Conservation (phyloP, 129 eudicot species). For the Apium graveolens region DNA sequence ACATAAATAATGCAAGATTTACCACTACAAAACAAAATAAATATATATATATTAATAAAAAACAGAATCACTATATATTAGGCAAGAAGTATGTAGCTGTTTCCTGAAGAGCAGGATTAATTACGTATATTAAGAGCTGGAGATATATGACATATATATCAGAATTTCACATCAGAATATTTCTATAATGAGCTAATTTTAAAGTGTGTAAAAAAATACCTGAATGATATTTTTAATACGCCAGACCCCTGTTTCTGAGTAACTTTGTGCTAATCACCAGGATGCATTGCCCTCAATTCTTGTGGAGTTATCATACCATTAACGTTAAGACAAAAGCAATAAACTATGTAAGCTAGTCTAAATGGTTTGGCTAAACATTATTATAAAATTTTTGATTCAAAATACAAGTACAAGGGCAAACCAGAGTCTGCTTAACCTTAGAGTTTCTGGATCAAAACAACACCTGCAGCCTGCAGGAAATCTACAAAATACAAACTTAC, state of each 20-base stretch:
- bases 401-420: not conserved
- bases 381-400: not conserved
- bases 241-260: slow-evolving; percentile 7
- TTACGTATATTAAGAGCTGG: no score
- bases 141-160: not conserved
- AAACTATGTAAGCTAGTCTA: no score
- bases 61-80: not conserved
- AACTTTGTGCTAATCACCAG: slow-evolving; percentile 4
- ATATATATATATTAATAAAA: not conserved
- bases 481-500: not conserved
- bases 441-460: not conserved
- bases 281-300: slow-evolving; percentile 13
- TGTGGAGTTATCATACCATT: no score
- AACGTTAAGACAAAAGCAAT: no score
- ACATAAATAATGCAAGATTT: not conserved
- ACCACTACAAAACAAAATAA: not conserved
- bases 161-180: not conserved
- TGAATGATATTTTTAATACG: slow-evolving; percentile 26
- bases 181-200: not conserved
- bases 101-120: no score
- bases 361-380: not conserved
- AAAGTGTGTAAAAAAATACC: slow-evolving; percentile 10
- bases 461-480: not conserved
- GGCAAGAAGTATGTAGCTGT: not conserved
- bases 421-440: not conserved